phyloP scores from a whole-genome alignment of 495 filamentous ascomycete genomes.

The Copromyces sp. region DNA sequence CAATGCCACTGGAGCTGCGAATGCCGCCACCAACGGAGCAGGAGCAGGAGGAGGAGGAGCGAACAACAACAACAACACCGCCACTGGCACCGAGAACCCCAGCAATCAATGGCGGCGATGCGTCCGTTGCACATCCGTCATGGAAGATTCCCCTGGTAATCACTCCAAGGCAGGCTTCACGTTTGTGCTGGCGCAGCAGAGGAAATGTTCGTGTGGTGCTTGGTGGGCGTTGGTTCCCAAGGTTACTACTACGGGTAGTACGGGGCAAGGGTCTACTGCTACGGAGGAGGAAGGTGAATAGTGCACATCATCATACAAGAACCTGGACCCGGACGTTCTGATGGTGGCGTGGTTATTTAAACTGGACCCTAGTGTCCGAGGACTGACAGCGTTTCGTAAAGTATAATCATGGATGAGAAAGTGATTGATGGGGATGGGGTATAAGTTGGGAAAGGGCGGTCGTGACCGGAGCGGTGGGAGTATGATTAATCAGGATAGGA shows the following conservation, averaged over 20 bases:
- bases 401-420: not conserved
- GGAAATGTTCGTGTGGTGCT: conserved; percentile 43
- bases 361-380: too few species aligned
- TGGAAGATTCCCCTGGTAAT: conserved; percentile 45
- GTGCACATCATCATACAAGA: not conserved
- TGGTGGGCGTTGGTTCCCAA: conserved; percentile 33
- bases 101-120: conserved; percentile 43
- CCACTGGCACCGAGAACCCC: conserved; percentile 2
- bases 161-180: conserved; percentile 28
- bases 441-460: not conserved
- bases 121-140: conserved; percentile 49
- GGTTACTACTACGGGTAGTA: not conserved
- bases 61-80: not conserved
- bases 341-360: not conserved
- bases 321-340: not conserved
- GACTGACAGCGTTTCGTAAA: too few species aligned
- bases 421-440: not conserved
- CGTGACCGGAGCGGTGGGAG: not conserved
- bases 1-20: not conserved
- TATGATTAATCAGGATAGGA: not conserved
- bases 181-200: conserved; percentile 44
- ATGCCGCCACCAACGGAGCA: not conserved
- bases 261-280: not conserved
- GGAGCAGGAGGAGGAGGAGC: not conserved
- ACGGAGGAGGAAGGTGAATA: not conserved